Conservation (phyloP, 345 rosid genomes). For the Camelina hispida region DNA sequence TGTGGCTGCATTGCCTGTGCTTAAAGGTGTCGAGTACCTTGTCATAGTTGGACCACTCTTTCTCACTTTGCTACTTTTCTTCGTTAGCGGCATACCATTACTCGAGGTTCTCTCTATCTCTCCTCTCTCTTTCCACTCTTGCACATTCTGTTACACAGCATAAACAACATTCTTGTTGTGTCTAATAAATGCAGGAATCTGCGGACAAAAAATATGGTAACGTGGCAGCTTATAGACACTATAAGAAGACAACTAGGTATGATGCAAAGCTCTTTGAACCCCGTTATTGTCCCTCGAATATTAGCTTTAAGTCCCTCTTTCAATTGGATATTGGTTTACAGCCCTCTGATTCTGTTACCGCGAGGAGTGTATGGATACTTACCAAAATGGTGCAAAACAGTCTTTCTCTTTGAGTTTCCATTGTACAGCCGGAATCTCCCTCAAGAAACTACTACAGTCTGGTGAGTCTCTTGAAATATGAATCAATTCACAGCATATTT, state of each 20-base stretch:
- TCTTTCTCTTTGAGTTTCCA: conserved; percentile 77
- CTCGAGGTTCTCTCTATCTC: conserved; percentile 72
- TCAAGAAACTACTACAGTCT: conserved; percentile 55
- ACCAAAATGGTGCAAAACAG: conserved; percentile 74
- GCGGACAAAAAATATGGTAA: conserved; percentile 84
- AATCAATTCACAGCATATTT: background rate
- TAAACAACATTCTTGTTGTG: conserved; percentile 15
- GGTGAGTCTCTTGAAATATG: conserved; percentile 58
- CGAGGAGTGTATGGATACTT: conserved; percentile 62
- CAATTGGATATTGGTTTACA: conserved; percentile 49
- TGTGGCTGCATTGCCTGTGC: conserved; percentile 74
- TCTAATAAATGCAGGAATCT: conserved; percentile 63
- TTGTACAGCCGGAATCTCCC: conserved; percentile 75
- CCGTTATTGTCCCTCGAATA: background rate
- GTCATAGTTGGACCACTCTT: conserved; percentile 84
- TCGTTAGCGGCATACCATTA: conserved; percentile 86
- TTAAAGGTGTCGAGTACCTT: conserved; percentile 81
- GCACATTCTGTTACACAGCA: background rate
- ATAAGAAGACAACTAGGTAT: conserved; percentile 81
- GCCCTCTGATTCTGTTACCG: conserved; percentile 86
- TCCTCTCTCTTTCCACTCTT: background rate
- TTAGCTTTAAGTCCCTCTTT: background rate
- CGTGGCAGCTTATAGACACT: conserved; percentile 62
- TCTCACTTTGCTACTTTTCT: conserved; percentile 82
- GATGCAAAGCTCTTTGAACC: conserved; percentile 3